Conservation (phyloP, 1,139 yeast genomes). For the Magnusiomyces clavatus region DNA sequence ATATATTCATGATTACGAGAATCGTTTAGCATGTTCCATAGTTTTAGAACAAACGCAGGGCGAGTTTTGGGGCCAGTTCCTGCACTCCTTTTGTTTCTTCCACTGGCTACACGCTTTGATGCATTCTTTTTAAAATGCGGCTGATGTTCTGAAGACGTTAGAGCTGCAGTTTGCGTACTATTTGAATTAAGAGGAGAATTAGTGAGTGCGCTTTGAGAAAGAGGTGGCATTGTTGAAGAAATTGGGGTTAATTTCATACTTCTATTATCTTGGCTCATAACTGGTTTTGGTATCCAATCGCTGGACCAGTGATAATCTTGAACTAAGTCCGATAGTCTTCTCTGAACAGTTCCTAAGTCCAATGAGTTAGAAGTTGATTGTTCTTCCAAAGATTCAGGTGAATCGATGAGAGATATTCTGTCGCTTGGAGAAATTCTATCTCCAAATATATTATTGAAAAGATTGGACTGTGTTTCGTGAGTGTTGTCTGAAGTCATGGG, state of each 20-base stretch:
- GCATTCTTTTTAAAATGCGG: not conserved
- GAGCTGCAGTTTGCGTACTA: not conserved
- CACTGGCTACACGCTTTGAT: conserved; percentile 17
- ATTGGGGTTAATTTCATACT: not conserved
- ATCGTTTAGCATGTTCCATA: conserved; percentile 95
- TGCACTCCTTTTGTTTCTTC: conserved; percentile 23
- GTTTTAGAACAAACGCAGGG: conserved; percentile 85
- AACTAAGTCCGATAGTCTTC: conserved; percentile 3
- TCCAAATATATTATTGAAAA: not conserved
- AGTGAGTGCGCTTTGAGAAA: not conserved
- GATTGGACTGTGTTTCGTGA: not conserved
- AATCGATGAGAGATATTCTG: not conserved
- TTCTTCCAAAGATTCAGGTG: not conserved
- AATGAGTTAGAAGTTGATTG: too few species aligned
- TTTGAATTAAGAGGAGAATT: too few species aligned
- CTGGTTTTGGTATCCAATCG: not conserved
- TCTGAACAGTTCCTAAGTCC: not conserved
- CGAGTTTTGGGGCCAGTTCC: conserved; percentile 37
- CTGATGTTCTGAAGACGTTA: not conserved
- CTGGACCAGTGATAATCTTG: conserved; percentile 5
- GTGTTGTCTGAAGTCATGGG: conserved; percentile 1
- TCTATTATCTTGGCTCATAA: not conserved
- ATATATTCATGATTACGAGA: conserved; percentile 59
- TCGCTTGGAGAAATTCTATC: not conserved
- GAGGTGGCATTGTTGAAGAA: not conserved